Evolutionary conservation across 192 early-diverging fungal species (phyloP), one percentile per base, ranked within the genome.

Genomic region (Coemansia sp.): DNA sequence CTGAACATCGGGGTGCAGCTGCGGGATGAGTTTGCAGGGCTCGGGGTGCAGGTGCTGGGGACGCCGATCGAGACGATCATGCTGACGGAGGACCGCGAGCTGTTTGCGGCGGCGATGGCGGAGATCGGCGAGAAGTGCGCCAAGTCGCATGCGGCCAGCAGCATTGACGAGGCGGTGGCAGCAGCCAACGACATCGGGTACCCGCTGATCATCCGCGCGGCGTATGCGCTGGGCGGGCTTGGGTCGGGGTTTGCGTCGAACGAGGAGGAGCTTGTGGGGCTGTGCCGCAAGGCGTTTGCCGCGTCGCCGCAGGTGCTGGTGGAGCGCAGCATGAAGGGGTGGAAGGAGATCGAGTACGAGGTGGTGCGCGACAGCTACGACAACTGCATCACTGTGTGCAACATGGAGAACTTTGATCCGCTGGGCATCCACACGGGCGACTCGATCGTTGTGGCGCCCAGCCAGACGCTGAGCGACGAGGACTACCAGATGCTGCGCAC

Each of bases 371-470:
- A 98, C 76, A 86, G 86, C 65, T 76, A 84, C 25, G 88, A 98
- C 82, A 98, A 98, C 84, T 98, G 96, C 79, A 96, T 98, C 67
- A 98, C 96, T 25, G 96, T 98, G 53, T 98, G 94, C 84, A 97
- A 98, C 79, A 98, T 98, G 96, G 95, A 98, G 84, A 98, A 98
- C 88, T 98, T 98, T 87, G 96, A 98, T 70, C 96, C 96, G 40
- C 86, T 98, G 28, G 97, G 97, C 50, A 97, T 96, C 62, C 97
- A 98, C 74, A 98, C 97, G n/a, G 97, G 97, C 54, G 97, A 98
- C 70, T 96, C 94, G 14, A 98, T 98, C 61, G 97, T 98, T 13
- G 92, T 98, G 62, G 97, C 97, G 8, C 97, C 97, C 25, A 93
- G 91, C 23, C 97, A 98, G 79, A 98, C 97, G 22, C 84, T 98